Evolutionary conservation across 2,329 filamentous ascomycete genomes (phyloP), one percentile per base, ranked within the genome.

Genomic region (Pochonia chlamydosporia): DNA sequence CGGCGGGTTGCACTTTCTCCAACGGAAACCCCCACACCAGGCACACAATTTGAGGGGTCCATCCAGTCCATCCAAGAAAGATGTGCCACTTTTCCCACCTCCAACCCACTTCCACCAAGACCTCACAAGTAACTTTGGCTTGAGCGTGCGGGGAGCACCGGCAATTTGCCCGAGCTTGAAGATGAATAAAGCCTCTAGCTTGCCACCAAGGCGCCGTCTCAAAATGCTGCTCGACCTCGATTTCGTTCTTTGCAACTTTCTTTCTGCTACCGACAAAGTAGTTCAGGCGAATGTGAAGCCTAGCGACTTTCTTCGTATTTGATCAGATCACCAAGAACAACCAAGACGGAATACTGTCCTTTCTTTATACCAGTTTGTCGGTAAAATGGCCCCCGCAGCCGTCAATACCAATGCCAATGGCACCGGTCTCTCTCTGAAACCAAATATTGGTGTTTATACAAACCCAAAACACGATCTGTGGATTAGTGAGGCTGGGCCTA

Each of bases 391-490:
- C 33, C 24, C 40, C 25, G 24, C 47, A 37, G 31, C 40, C 28
- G 45, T 47, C 45, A 21, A 28, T n/a, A n/a, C 26, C 33, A 33
- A 43, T 39, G 46, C 44, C 23, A 49, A n/a, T 28, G 28, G 28
- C 20, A 11, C 23, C 42, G 31, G 33, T 8, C 20, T n/a, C n/a
- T 53, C 56, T 13, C 52, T 67, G 50, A 93, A 95, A 77, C 72
- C 87, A 49, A 97, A 97, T 71, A 95, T 97, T 63, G 92, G 90
- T 58, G 90, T 97, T 56, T 97, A 87, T 76, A 97, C 92, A 44
- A 96, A 97, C 72, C 89, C 92, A 16, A 80, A 82, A 49, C 92
- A 97, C 66, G 87, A 96, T 51, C 76, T 97, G 45, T 97, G 91
- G 89, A 81, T 96, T 51, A 86, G 78, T 48, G 83, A 89, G 54